phyloP scores from a whole-genome alignment of 371 early-diverging fungal species.

The Zychaea mexicana region DNA sequence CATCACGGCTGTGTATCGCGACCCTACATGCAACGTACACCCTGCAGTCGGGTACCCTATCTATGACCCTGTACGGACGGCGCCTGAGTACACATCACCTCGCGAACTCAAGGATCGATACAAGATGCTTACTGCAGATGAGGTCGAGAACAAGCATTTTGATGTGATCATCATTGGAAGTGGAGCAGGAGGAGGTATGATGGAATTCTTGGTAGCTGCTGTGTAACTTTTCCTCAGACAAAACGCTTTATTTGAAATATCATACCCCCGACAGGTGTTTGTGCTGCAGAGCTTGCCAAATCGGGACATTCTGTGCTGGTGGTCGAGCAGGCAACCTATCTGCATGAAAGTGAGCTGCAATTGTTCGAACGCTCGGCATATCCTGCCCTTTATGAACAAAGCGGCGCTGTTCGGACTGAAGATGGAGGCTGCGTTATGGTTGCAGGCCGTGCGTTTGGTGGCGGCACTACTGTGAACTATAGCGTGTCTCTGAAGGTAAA shows the following conservation, averaged over 20 bases:
- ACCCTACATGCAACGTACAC: slow-evolving; percentile 1
- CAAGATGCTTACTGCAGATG: neutral
- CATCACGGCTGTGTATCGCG: neutral
- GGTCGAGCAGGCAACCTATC: slow-evolving; percentile 68
- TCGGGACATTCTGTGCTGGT: slow-evolving; percentile 69
- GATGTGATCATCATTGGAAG: slow-evolving; percentile 74
- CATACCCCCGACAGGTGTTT: slow-evolving; percentile 47
- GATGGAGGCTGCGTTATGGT: slow-evolving; percentile 41
- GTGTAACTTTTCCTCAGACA: too few relatives aligned
- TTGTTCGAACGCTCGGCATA: slow-evolving; percentile 45
- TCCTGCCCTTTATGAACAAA: slow-evolving; percentile 47
- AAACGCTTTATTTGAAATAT: too few relatives aligned
- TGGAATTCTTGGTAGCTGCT: too few relatives aligned
- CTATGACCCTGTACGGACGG: neutral
- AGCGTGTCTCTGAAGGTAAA: slow-evolving; percentile 60
- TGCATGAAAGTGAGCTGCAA: slow-evolving; percentile 51
- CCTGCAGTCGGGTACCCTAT: neutral
- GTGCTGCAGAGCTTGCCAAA: slow-evolving; percentile 64
- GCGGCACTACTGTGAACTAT: slow-evolving; percentile 69
- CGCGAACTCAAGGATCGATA: neutral
- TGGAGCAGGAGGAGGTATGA: slow-evolving; percentile 70
- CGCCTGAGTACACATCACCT: neutral
- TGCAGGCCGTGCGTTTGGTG: slow-evolving; percentile 53
- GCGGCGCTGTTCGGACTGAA: slow-evolving; percentile 24
- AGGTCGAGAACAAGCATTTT: slow-evolving; percentile 6